Evolutionary conservation across 2,329 filamentous ascomycete species (phyloP).

Genomic region (Hymenoscyphus fraxineus): DNA sequence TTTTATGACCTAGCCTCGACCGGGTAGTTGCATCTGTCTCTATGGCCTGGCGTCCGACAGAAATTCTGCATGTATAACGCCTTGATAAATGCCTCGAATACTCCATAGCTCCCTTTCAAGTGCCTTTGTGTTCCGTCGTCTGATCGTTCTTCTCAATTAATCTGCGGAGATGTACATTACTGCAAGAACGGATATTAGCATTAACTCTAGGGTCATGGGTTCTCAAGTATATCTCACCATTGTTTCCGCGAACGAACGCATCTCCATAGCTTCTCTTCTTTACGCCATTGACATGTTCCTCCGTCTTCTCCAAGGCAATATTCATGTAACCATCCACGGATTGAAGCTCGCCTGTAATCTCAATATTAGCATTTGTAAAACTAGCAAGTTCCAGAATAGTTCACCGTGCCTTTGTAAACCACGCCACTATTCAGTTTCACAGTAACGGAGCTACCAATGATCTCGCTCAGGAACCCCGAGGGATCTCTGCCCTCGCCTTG

Average conservation of each 20-base stretch:
- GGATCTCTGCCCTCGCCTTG: constrained; percentile 82
- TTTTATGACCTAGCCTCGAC: background rate
- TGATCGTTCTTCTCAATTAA: constrained; percentile 16
- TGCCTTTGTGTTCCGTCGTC: background rate
- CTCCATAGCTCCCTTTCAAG: constrained; percentile 15
- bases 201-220: background rate
- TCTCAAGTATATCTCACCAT: constrained; percentile 55
- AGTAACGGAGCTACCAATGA: constrained; percentile 89
- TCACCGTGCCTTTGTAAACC: constrained; percentile 74
- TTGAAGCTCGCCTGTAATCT: constrained; percentile 74
- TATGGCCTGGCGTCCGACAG: constrained; percentile 9
- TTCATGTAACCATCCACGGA: constrained; percentile 99
- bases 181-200: constrained; percentile 16
- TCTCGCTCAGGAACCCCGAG: constrained; percentile 87
- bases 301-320: constrained; percentile 93
- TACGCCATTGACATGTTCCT: constrained; percentile 83
- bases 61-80: constrained; percentile 17
- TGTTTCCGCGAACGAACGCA: constrained; percentile 94
- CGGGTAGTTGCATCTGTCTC: background rate
- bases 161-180: constrained; percentile 37
- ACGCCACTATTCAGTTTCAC: constrained; percentile 99
- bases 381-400: background rate
- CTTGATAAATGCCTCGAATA: constrained; percentile 12
- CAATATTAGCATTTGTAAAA: constrained; percentile 17
- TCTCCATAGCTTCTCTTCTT: constrained; percentile 84